Percentiles rank a stretch among this genome's conserved stretches.
phyloP scores from a whole-genome alignment of 805 yeast species.

The Ogataea methylovora region DNA sequence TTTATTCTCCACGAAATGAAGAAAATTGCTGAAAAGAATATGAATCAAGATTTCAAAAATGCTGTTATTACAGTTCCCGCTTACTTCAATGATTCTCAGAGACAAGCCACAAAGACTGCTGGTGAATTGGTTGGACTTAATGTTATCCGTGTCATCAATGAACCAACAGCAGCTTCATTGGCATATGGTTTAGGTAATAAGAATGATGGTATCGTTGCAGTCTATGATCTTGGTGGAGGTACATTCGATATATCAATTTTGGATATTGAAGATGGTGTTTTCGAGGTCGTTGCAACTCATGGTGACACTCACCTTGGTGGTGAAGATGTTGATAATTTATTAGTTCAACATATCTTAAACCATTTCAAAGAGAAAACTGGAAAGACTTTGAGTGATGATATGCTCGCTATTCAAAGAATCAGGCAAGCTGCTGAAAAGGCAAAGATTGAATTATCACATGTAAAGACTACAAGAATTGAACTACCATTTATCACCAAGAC shows the following conservation, averaged over 20 bases:
- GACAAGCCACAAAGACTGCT: slow-evolving; percentile 90
- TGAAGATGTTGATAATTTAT: slow-evolving; percentile 79
- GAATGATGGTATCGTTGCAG: slow-evolving; percentile 71
- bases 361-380: slow-evolving; percentile 72
- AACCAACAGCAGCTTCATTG: slow-evolving; percentile 86
- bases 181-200: slow-evolving; percentile 83
- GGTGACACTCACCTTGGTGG: slow-evolving; percentile 93
- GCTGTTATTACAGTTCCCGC: slow-evolving; percentile 92
- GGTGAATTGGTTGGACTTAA: slow-evolving; percentile 93
- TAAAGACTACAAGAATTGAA: slow-evolving; percentile 66
- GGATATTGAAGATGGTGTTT: slow-evolving; percentile 95
- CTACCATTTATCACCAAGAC: slow-evolving; percentile 66
- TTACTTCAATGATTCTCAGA: slow-evolving; percentile 80
- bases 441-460: slow-evolving; percentile 76
- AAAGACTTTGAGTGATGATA: slow-evolving; percentile 54
- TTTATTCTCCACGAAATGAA: slow-evolving; percentile 90
- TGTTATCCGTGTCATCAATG: slow-evolving; percentile 78
- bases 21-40: slow-evolving; percentile 81
- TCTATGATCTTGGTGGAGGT: slow-evolving; percentile 96
- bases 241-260: slow-evolving; percentile 93
- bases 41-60: slow-evolving; percentile 72
- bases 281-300: slow-evolving; percentile 92
- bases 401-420: slow-evolving; percentile 78
- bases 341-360: slow-evolving; percentile 74
- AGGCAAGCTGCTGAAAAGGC: slow-evolving; percentile 88